Evolutionary conservation across 495 filamentous ascomycete species (phyloP).

Genomic region (Penicillium mononematosum): DNA sequence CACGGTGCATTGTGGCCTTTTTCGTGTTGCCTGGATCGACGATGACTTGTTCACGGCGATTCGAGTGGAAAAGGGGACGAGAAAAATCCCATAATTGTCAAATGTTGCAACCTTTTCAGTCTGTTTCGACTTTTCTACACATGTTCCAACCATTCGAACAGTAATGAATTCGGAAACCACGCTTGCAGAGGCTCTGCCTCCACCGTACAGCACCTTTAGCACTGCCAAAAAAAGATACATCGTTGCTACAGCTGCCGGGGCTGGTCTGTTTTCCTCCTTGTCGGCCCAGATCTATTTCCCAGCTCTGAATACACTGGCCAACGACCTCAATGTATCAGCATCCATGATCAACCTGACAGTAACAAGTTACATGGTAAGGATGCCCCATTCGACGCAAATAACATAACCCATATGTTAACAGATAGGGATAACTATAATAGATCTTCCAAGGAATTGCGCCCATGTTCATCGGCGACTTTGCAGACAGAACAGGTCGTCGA

Average conservation of each 20-base stretch:
- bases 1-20: background rate
- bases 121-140: background rate
- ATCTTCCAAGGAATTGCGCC: conserved; percentile 53
- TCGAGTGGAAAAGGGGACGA: background rate
- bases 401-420: background rate
- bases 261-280: conserved; percentile 35
- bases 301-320: conserved; percentile 32
- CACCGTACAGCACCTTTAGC: conserved; percentile 18
- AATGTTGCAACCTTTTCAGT: background rate
- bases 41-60: background rate
- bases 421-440: conserved; percentile 14
- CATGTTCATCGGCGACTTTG: conserved; percentile 47
- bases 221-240: conserved; percentile 17
- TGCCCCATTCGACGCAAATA: background rate
- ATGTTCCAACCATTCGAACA: background rate
- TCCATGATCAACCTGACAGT: conserved; percentile 43
- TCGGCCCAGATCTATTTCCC: conserved; percentile 44
- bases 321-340: conserved; percentile 26
- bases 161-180: conserved; percentile 12
- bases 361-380: conserved; percentile 38
- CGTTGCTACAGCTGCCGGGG: conserved; percentile 17
- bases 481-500: conserved; percentile 48
- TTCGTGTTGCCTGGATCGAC: background rate
- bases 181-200: conserved; percentile 7
- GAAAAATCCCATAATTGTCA: background rate